These are phyloP conservation scores for Bryum argenteum DNA, from an alignment of 225 moss, liverwort and hornwort species.

Conservation along the genomic window DNA sequence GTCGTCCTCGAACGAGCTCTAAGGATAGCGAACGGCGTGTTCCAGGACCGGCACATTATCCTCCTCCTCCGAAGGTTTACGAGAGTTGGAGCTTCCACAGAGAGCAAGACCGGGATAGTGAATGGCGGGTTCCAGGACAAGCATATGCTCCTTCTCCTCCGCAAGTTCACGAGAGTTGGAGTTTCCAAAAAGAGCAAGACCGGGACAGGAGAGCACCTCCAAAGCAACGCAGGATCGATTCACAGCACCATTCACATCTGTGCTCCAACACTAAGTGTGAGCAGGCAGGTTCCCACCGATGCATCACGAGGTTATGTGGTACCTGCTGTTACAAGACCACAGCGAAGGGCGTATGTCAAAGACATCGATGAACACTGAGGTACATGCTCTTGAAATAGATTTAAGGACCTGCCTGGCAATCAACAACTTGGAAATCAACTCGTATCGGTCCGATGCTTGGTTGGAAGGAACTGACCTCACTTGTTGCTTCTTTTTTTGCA, in stretches of 20 bases:
- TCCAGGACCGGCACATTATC: not conserved
- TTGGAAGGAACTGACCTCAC: too few relatives aligned
- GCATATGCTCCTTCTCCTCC: not conserved
- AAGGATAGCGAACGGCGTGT: not conserved
- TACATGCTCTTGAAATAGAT: not conserved
- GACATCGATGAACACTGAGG: slow-evolving; percentile 24
- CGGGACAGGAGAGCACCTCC: too few relatives aligned
- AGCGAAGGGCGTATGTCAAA: slow-evolving; percentile 23
- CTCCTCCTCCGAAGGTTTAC: not conserved
- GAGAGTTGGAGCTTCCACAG: too few relatives aligned
- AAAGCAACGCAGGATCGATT: slow-evolving; percentile 8
- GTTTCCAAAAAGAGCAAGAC: too few relatives aligned
- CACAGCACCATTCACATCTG: slow-evolving; percentile 21
- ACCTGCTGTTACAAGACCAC: slow-evolving; percentile 36
- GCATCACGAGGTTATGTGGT: slow-evolving; percentile 43
- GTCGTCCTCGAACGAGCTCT: slow-evolving; percentile 1
- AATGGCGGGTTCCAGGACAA: not conserved
- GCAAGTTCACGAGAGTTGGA: too few relatives aligned
- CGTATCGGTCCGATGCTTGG: too few relatives aligned
- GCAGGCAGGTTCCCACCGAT: slow-evolving; percentile 30
- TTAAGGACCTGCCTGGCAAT: too few relatives aligned
- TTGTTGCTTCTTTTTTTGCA: too few relatives aligned
- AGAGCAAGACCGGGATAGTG: too few relatives aligned
- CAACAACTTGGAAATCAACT: too few relatives aligned
- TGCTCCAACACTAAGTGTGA: slow-evolving; percentile 37